Base-by-base conservation (phyloP, 306 rosid genomes). In the Castanospermum australe region DNA sequence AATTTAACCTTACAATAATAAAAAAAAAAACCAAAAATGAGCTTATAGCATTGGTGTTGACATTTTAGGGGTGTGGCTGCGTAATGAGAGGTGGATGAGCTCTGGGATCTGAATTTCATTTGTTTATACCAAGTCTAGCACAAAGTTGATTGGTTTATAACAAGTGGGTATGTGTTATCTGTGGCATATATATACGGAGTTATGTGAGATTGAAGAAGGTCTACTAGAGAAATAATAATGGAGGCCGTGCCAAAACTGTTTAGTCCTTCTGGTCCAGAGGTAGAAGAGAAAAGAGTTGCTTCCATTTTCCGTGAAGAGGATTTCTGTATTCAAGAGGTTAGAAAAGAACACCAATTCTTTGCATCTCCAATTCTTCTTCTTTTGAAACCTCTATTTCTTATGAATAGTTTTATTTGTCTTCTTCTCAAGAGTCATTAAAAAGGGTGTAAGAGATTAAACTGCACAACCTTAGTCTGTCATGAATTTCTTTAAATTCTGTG, bases 11-110 rank as follows among this genome's bases (percentile, higher is more conserved):
- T 20, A n/a, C 13, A 22, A 73, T 22, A 57, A 6, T 51, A 67
- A 18, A 20, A 18, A 32, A 57, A 75, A 67, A 12, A 12, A 11
- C 14, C 20, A 42, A n/a, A 74, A 54, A 50, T 32, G 77, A 83
- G 70, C 52, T 71, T 80, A 71, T 73, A 67, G 60, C 59, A 86
- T 41, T 61, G 88, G 88, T 81, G 92, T 90, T 90, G 92, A 88
- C 92, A 86, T 84, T 80, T 82, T 70, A 22, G 67, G 59, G 24
- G 71, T 24, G 22, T 74, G 85, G 85, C 85, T 74, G 77, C 86
- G 50, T 84, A 80, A 80, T 82, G 80, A 54, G 61, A 33, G 36
- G 62, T 64, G 41, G 74, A 76, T 81, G 74, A 57, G 79, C 77
- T 67, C 73, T 8, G 60, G 62, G 75, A 78, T 86, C 65, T 57